Base-by-base conservation (phyloP, 257 asterid genomes). In the Catharanthus roseus region DNA sequence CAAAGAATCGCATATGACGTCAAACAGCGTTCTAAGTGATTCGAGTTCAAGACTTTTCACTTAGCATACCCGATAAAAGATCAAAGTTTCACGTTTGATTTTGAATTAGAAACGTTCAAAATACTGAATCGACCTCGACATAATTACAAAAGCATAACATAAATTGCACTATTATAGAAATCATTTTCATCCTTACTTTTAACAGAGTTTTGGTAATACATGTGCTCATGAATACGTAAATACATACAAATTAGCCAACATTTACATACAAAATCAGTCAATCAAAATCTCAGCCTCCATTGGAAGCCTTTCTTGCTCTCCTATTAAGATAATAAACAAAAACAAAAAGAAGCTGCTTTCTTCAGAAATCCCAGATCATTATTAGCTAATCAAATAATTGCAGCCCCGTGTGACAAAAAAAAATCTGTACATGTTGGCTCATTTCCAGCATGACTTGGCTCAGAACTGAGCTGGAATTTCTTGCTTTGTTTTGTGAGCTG, bases 361-460 rank as follows among this genome's bases (percentile, higher is more conserved):
- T 38, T 28, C 8, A 24, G 38, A 23, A 23, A 21, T 28, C 29
- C 44, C 26, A 47, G 28, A 28, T 13, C 28, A 45, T 67, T 67
- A 45, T 67, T 67, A 45, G 38, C 57, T 16, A 13, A 67, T 61
- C 19, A 31, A 29, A 67, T 21, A 8, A 19, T 19, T 10, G 61
- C 45, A 29, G 72, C 39, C 47, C 39, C 47, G 49, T 21, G 12
- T 47, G 51, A 15, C 3, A 8, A 16, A 19, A 33, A 39, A 68
- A 16, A 66, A 28, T 18, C 33, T 6, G n/a, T 69, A 57, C 38
- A 62, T 36, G 36, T 23, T 33, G 65, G 55, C 23, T 28, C 26
- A 41, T 42, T 70, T 75, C 18, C 50, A 49, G 39, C 70, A 34
- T 36, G 42, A 65, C 31, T 63, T 64, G 24, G 18, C 56, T 49